Conservation (phyloP, 139 green algal species). For the Yamagishiella unicocca region DNA sequence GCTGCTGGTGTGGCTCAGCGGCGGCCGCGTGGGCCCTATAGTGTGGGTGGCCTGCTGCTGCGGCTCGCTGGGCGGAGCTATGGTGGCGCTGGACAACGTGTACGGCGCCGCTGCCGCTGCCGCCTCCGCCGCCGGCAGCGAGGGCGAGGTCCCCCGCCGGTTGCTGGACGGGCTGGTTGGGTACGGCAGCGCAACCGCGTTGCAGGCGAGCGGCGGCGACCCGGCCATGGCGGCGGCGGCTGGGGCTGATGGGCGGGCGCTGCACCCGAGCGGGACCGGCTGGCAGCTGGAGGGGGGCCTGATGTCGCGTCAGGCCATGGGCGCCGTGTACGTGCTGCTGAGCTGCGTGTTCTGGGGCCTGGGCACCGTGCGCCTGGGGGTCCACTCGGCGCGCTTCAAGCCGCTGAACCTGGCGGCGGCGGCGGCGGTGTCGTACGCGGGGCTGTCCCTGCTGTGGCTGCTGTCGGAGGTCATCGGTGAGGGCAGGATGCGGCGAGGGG, state of each 20-base stretch:
- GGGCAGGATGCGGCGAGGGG: background rate
- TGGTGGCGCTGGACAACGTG: constrained; percentile 36
- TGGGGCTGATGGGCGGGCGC: background rate
- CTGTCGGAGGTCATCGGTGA: background rate
- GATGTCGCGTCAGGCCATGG: background rate
- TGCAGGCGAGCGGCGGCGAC: background rate
- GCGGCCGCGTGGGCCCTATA: background rate
- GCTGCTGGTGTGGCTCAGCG: constrained; percentile 19
- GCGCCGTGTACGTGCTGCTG: constrained; percentile 11
- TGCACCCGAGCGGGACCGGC: background rate
- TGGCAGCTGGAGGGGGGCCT: background rate
- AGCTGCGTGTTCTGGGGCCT: constrained; percentile 38
- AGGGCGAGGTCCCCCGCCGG: too few species aligned
- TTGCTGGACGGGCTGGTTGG: background rate
- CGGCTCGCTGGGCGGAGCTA: constrained; percentile 1
- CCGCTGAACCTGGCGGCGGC: constrained; percentile 31
- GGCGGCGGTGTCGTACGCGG: constrained; percentile 16
- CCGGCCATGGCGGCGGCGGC: background rate
- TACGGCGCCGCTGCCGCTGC: background rate
- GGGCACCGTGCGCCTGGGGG: constrained; percentile 41
- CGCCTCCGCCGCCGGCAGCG: background rate
- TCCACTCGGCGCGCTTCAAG: constrained; percentile 10
- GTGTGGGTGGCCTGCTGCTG: constrained; percentile 34
- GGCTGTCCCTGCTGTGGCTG: constrained; percentile 38
- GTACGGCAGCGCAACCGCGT: background rate